Conservation (phyloP, 2,329 filamentous ascomycete species). For the Sporothrix sp. region DNA sequence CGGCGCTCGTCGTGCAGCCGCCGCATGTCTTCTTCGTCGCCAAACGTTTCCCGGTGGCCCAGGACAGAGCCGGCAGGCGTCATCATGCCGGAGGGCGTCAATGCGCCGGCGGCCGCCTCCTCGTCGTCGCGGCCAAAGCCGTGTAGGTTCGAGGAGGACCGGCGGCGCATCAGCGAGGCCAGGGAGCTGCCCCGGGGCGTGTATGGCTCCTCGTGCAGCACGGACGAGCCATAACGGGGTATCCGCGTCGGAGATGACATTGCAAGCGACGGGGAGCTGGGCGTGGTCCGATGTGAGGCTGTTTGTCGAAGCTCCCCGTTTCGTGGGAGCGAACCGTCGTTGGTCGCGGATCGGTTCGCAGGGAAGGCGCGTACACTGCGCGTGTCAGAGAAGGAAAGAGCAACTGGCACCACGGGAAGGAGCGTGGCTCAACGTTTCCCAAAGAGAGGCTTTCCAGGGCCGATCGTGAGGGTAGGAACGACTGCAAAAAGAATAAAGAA, state of each 20-base stretch:
- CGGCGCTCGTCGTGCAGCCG: conserved; percentile 47
- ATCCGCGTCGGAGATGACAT: conserved; percentile 20
- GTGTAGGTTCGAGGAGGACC: conserved; percentile 27
- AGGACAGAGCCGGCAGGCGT: conserved; percentile 4
- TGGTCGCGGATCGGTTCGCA: too few relatives aligned
- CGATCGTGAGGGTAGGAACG: too few relatives aligned
- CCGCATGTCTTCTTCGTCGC: conserved; percentile 34
- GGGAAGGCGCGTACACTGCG: too few relatives aligned
- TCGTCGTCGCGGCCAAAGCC: conserved; percentile 17
- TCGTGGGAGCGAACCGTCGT: too few relatives aligned
- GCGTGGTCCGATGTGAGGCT: background rate
- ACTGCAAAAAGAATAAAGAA: too few relatives aligned
- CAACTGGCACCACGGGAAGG: too few relatives aligned
- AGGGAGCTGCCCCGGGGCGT: conserved; percentile 30
- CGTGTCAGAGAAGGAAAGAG: too few relatives aligned
- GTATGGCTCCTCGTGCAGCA: conserved; percentile 36
- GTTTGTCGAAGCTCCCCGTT: background rate
- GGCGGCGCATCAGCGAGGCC: conserved; percentile 36
- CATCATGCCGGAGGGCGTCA: conserved; percentile 7
- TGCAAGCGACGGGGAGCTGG: background rate
- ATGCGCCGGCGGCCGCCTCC: conserved; percentile 9
- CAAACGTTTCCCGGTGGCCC: conserved; percentile 20
- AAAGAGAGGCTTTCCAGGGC: too few relatives aligned
- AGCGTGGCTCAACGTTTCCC: too few relatives aligned
- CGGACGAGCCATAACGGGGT: conserved; percentile 18